These are phyloP conservation scores for Fraxinus anomala DNA, from an alignment of 257 asterid genomes.

Conservation along the genomic window DNA sequence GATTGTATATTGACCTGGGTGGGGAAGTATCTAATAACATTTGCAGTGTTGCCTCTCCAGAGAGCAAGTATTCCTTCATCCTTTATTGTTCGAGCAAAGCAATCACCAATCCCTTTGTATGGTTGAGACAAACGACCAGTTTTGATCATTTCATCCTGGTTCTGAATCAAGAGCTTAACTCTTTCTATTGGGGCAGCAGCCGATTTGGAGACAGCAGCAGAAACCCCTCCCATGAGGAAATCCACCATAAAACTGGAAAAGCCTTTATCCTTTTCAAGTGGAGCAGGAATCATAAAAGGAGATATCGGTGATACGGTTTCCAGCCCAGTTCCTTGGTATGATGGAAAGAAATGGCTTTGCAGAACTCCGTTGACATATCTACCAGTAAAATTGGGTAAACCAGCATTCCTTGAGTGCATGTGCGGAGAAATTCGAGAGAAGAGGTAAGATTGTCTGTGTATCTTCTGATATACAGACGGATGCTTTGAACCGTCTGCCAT, in stretches of 20 bases:
- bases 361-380: conserved; percentile 17
- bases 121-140: conserved; percentile 25
- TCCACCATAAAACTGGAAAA: conserved; percentile 19
- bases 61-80: conserved; percentile 33
- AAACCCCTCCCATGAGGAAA: conserved; percentile 39
- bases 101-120: conserved; percentile 32
- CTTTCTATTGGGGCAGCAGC: conserved; percentile 30
- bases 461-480: conserved; percentile 23
- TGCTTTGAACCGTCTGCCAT: conserved; percentile 13
- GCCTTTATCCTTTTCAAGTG: conserved; percentile 24
- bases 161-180: conserved; percentile 33
- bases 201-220: conserved; percentile 28
- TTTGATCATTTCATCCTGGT: conserved; percentile 37
- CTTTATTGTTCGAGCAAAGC: conserved; percentile 32
- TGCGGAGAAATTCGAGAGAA: conserved; percentile 18
- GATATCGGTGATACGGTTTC: not conserved
- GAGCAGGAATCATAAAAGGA: conserved; percentile 23
- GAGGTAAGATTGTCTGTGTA: conserved; percentile 10
- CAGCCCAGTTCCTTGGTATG: conserved; percentile 17
- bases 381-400: not conserved
- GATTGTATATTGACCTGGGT: conserved; percentile 19
- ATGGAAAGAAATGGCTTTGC: conserved; percentile 8
- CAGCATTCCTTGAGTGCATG: not conserved
- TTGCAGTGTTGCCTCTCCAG: conserved; percentile 34
- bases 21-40: conserved; percentile 30